Percentiles rank a stretch among this genome's conserved stretches.
phyloP scores from a whole-genome alignment of 176 grass and related monocot genomes.

The Rhynchospora pubera region DNA sequence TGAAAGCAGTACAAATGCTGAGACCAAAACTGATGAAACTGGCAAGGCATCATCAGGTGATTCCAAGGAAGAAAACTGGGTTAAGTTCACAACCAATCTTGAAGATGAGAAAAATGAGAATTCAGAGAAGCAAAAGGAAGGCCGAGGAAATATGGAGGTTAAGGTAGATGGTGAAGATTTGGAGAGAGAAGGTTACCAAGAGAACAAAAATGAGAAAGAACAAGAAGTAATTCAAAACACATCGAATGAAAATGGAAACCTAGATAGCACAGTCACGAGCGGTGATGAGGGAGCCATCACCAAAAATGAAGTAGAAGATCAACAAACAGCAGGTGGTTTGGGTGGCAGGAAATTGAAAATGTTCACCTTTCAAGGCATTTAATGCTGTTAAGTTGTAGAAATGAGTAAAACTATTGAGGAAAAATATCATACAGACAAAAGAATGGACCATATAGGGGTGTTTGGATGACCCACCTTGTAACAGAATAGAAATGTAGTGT shows the following conservation, averaged over 20 bases:
- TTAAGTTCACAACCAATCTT: conserved; percentile 22
- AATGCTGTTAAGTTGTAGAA: conserved; percentile 5
- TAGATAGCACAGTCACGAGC: conserved; percentile 8
- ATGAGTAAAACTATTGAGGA: conserved; percentile 16
- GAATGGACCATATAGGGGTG: not conserved
- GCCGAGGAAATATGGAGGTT: conserved; percentile 33
- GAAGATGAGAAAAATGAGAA: conserved; percentile 35
- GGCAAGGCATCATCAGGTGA: conserved; percentile 8
- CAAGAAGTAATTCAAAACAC: conserved; percentile 36
- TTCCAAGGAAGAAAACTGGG: conserved; percentile 42
- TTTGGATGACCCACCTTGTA: not conserved
- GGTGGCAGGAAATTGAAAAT: conserved; percentile 25
- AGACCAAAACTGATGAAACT: conserved; percentile 17
- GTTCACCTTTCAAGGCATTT: conserved; percentile 1
- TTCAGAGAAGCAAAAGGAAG: conserved; percentile 36
- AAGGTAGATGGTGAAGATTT: conserved; percentile 29
- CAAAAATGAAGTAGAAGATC: conserved; percentile 14
- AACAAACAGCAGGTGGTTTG: not conserved
- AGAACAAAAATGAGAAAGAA: conserved; percentile 19
- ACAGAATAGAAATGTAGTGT: conserved; percentile 4
- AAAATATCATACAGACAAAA: not conserved
- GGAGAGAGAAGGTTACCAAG: conserved; percentile 21
- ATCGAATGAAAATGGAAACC: conserved; percentile 33
- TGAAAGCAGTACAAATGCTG: conserved; percentile 18
- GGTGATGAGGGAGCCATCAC: not conserved